These are phyloP conservation scores for Fusarium sp. DNA, from an alignment of 2,329 filamentous ascomycete genomes.

Conservation along the genomic window DNA sequence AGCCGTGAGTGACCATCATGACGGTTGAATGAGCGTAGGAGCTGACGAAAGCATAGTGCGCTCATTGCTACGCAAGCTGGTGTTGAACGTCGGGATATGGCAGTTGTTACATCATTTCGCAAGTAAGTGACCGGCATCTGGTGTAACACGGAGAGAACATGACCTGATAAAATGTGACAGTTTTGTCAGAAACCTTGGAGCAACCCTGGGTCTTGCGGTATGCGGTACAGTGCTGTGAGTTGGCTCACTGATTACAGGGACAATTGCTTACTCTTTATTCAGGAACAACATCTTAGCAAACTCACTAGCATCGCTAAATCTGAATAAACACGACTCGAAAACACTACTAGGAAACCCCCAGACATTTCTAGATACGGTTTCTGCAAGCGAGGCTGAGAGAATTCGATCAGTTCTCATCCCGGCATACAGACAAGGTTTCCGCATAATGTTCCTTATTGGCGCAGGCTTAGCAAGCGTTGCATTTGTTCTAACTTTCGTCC, in stretches of 20 bases:
- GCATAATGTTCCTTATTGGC: constrained; percentile 56
- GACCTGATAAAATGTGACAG: constrained; percentile 34
- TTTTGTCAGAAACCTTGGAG: constrained; percentile 57
- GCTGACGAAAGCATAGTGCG: constrained; percentile 47
- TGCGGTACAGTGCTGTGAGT: constrained; percentile 56
- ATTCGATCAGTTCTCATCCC: constrained; percentile 52
- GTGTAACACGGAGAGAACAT: fast-evolving
- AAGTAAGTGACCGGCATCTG: constrained; percentile 50
- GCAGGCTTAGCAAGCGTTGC: constrained; percentile 53
- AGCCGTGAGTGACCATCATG: constrained; percentile 54
- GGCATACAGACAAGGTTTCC: constrained; percentile 54
- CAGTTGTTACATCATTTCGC: constrained; percentile 58
- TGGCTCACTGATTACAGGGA: fast-evolving
- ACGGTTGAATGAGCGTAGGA: background rate
- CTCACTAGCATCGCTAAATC: constrained; percentile 46
- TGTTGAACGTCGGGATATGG: constrained; percentile 63
- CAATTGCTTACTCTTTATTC: background rate
- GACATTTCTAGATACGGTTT: constrained; percentile 49
- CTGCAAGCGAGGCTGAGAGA: constrained; percentile 46
- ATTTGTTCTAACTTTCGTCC: constrained; percentile 54
- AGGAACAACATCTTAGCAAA: constrained; percentile 56
- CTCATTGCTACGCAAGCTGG: constrained; percentile 68
- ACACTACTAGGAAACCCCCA: constrained; percentile 52
- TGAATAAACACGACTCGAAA: constrained; percentile 42
- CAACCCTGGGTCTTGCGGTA: constrained; percentile 56